Conservation (phyloP, 768 basidiomycete species). For the Pulveroboletus ravenelii region DNA sequence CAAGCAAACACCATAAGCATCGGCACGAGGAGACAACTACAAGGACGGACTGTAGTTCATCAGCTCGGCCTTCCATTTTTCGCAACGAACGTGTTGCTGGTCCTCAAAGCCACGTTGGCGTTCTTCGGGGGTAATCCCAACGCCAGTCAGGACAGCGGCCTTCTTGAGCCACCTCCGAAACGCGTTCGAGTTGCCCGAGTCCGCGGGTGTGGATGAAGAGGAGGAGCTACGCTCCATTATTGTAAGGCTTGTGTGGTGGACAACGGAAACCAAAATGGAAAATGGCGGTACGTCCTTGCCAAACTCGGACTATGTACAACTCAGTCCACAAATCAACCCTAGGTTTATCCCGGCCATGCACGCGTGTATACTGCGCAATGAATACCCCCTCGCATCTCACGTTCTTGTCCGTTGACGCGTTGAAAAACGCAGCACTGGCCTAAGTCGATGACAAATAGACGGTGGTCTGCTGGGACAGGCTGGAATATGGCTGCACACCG, state of each 20-base stretch:
- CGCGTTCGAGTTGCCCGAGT: slow-evolving; percentile 21
- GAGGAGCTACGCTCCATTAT: slow-evolving; percentile 30
- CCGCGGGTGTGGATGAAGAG: slow-evolving; percentile 19
- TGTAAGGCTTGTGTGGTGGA: not conserved
- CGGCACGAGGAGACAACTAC: slow-evolving; percentile 9
- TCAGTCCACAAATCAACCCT: too few relatives aligned
- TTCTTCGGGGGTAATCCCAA: slow-evolving; percentile 46
- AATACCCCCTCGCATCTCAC: too few relatives aligned
- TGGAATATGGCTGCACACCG: too few relatives aligned
- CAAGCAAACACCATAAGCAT: slow-evolving; percentile 4
- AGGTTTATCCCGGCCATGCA: too few relatives aligned
- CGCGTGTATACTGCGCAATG: too few relatives aligned
- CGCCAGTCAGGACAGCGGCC: slow-evolving; percentile 45
- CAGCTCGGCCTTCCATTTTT: slow-evolving; percentile 64
- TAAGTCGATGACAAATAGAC: too few relatives aligned
- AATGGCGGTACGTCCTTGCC: not conserved
- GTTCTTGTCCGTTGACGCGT: too few relatives aligned
- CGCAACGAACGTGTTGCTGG: slow-evolving; percentile 47
- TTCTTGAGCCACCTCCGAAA: slow-evolving; percentile 52
- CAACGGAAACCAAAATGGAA: slow-evolving; percentile 8
- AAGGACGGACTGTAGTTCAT: slow-evolving; percentile 61
- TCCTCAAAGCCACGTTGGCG: slow-evolving; percentile 31
- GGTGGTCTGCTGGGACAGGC: too few relatives aligned
- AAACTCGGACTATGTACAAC: too few relatives aligned
- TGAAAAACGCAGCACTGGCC: too few relatives aligned